Conservation (phyloP, 768 basidiomycete species). For the Mycena latifolia region DNA sequence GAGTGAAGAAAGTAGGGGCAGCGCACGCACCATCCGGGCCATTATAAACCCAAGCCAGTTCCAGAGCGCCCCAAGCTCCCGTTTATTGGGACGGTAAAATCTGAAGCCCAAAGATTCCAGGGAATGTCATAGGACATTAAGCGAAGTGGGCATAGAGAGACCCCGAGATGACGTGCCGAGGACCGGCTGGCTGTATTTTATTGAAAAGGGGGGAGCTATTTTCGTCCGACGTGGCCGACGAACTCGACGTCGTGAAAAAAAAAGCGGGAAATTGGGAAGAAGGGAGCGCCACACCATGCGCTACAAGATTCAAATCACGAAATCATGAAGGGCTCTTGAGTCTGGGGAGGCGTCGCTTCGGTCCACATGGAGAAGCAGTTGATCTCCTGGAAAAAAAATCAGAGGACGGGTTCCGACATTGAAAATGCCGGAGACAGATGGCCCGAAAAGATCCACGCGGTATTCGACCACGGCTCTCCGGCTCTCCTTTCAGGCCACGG, state of each 20-base stretch:
- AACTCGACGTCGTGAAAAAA: background rate
- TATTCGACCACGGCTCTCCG: slow-evolving; percentile 15
- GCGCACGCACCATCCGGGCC: background rate
- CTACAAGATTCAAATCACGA: background rate
- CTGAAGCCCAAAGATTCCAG: background rate
- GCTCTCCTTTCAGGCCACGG: too few species aligned
- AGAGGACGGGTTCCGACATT: background rate
- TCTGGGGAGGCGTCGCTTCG: background rate
- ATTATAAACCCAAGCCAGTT: too few species aligned
- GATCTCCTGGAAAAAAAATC: background rate
- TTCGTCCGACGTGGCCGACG: background rate
- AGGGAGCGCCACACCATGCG: background rate
- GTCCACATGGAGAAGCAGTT: slow-evolving; percentile 15
- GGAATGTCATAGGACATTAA: too few species aligned
- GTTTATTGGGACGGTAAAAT: background rate
- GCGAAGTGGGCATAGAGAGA: background rate
- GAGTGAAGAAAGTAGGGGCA: background rate
- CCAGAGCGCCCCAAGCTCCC: too few species aligned
- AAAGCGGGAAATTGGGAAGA: background rate
- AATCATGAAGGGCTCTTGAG: too few species aligned
- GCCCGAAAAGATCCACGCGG: slow-evolving; percentile 5
- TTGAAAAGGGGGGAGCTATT: background rate
- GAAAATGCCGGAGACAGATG: background rate
- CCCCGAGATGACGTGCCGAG: background rate
- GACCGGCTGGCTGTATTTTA: background rate